Base-by-base conservation (phyloP, 192 early-diverging fungal species). In the Coemansia pectinata region DNA sequence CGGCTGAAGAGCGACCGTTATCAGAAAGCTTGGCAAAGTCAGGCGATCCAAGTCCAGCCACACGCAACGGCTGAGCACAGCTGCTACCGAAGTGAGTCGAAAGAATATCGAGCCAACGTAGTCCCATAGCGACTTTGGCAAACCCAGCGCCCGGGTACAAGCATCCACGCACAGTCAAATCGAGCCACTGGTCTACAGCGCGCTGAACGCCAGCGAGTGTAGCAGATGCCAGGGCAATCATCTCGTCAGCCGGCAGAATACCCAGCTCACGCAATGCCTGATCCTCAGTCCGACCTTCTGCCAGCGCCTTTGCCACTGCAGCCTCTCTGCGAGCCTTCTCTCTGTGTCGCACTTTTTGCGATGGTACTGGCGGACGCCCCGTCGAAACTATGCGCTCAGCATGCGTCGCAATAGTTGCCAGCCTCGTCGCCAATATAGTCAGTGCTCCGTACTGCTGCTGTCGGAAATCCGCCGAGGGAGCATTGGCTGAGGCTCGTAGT, bases 401-500 rank as follows among this genome's bases (percentile, higher is more conserved):
- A 33, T 84, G 81, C 25, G 71, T 69, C 5, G 81, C 72, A 6
- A 66, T 53, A 0, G 77, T 71, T n/a, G 72, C 73, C 61, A 93
- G 78, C n/a, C 90, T 84, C 12, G 82, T 74, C 33, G 91, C 83
- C 31, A 93, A 72, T 48, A 87, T 84, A 7, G 85, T 86, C 33
- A 90, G 62, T 48, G 88, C 79, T 12, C 85, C 85, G 39, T 81
- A 84, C 47, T 94, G 78, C 63, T 88, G 88, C 77, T 95, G 93
- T 11, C 95, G 87, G 76, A 94, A 95, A 41, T 95, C 94, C 0
- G 93, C 90, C 23, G 88, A 88, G 23, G 90, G 89, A 15, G 86
- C 87, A 42, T 89, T 91, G 53, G 89, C 63, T 65, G 93, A 94
- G 15, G 89, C 86, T 0, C 85, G 81, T 27, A 96, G 74, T 47